Evolutionary conservation across 345 rosid species (phyloP).

Genomic region (Cardamine occulta): DNA sequence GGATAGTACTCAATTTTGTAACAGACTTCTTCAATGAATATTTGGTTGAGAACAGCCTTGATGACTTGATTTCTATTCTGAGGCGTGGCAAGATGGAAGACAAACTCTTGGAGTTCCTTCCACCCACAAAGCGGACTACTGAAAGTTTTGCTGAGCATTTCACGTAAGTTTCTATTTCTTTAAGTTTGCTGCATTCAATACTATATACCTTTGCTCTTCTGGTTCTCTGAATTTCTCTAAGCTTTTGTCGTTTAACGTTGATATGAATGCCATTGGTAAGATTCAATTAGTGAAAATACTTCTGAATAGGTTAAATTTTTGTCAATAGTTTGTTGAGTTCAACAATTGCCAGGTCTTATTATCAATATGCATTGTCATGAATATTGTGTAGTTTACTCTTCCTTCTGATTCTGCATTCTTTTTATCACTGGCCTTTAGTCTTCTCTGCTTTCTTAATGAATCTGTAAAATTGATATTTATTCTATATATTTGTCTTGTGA

Average conservation of each 20-base stretch:
- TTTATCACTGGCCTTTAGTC: not conserved
- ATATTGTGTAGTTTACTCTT: not conserved
- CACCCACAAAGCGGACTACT: conserved; percentile 80
- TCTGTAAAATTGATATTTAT: not conserved
- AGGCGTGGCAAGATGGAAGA: conserved; percentile 97
- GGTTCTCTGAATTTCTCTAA: not conserved
- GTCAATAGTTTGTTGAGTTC: not conserved
- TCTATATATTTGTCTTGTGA: conserved; percentile 16
- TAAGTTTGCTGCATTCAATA: conserved; percentile 2
- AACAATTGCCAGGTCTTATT: not conserved
- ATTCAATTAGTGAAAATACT: not conserved
- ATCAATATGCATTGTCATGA: not conserved
- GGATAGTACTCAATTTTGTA: conserved; percentile 89
- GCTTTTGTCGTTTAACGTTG: not conserved
- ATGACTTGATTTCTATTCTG: conserved; percentile 86
- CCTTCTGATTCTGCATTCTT: not conserved
- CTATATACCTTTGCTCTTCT: not conserved
- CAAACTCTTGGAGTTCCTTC: conserved; percentile 80
- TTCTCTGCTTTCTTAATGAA: not conserved
- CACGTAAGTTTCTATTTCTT: conserved; percentile 59
- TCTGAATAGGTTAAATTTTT: not conserved
- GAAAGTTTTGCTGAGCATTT: conserved; percentile 95
- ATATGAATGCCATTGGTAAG: not conserved
- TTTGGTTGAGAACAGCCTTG: conserved; percentile 90
- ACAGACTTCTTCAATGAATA: conserved; percentile 98